Evolutionary conservation across 2,329 filamentous ascomycete genomes (phyloP).

Genomic region (Fusarium sp.): DNA sequence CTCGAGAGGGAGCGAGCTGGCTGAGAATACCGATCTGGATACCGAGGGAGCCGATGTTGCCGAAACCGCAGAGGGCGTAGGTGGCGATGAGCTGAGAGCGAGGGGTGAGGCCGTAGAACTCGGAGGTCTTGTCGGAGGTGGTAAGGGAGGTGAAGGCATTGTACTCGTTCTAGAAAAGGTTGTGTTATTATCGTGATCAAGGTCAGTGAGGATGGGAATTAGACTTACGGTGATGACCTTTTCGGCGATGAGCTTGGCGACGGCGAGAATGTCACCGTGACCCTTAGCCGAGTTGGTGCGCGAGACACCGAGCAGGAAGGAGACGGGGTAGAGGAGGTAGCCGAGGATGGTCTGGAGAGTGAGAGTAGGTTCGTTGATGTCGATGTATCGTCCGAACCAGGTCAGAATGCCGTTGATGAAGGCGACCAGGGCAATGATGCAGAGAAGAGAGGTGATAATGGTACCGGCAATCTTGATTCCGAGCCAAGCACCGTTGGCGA

Average conservation of each 20-base stretch:
- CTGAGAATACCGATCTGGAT: conserved; percentile 91
- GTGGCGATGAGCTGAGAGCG: conserved; percentile 86
- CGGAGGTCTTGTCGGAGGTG: conserved; percentile 66
- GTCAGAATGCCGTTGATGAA: conserved; percentile 81
- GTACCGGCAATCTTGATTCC: conserved; percentile 89
- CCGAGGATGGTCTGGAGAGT: conserved; percentile 80
- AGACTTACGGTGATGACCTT: conserved; percentile 79
- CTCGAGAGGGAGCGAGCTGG: conserved; percentile 80
- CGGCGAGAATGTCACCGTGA: conserved; percentile 73
- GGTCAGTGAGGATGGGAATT: too few relatives aligned
- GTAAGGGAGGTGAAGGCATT: conserved; percentile 74
- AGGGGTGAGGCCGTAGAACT: conserved; percentile 71
- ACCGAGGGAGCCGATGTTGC: conserved; percentile 88
- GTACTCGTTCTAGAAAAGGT: conserved; percentile 75
- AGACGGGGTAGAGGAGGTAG: conserved; percentile 82
- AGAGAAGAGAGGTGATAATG: conserved; percentile 83
- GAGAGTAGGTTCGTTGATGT: conserved; percentile 74
- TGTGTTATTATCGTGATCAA: conserved; percentile 21
- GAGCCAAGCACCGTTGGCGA: conserved; percentile 86
- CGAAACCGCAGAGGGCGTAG: conserved; percentile 86
- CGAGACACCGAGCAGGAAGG: conserved; percentile 85
- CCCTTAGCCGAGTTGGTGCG: conserved; percentile 51
- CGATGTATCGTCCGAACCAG: conserved; percentile 86
- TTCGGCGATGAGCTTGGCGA: conserved; percentile 82
- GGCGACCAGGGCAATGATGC: conserved; percentile 82